phyloP scores from a whole-genome alignment of 2,329 filamentous ascomycete genomes.

The Paraphaeosphaeria sporulosa region DNA sequence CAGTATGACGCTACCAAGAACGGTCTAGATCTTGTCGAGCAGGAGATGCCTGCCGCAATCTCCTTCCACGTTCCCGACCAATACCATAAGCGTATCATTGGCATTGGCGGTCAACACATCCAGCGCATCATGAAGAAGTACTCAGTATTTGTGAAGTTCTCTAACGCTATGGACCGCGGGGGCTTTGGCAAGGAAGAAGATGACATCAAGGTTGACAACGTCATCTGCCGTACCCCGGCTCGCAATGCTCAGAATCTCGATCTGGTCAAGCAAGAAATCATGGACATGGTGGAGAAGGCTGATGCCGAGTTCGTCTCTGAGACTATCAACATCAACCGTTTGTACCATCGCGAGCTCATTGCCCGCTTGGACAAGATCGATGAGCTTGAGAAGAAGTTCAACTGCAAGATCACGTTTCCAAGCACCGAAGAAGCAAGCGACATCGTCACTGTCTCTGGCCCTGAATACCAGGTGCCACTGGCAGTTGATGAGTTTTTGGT shows the following conservation, averaged over 20 bases:
- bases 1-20: conserved; percentile 95
- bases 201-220: conserved; percentile 98
- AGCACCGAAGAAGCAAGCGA: conserved; percentile 98
- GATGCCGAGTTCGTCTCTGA: conserved; percentile 97
- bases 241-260: conserved; percentile 97
- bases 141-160: conserved; percentile 99
- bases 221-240: conserved; percentile 96
- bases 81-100: conserved; percentile 99
- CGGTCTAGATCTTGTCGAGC: conserved; percentile 89
- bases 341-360: conserved; percentile 95
- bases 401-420: conserved; percentile 98
- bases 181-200: conserved; percentile 95
- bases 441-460: conserved; percentile 92
- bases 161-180: conserved; percentile 97
- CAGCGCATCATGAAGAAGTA: conserved; percentile 99
- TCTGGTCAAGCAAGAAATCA: conserved; percentile 96
- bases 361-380: conserved; percentile 88
- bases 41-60: conserved; percentile 99
- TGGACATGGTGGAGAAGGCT: conserved; percentile 98
- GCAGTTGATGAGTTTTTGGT: conserved; percentile 94
- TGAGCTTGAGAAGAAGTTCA: conserved; percentile 97
- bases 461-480: conserved; percentile 97
- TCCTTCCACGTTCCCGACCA: conserved; percentile 99
- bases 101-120: conserved; percentile 97
- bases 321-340: conserved; percentile 88